Evolutionary conservation across 306 rosid genomes (phyloP).

Genomic region (Quercus agrifolia): DNA sequence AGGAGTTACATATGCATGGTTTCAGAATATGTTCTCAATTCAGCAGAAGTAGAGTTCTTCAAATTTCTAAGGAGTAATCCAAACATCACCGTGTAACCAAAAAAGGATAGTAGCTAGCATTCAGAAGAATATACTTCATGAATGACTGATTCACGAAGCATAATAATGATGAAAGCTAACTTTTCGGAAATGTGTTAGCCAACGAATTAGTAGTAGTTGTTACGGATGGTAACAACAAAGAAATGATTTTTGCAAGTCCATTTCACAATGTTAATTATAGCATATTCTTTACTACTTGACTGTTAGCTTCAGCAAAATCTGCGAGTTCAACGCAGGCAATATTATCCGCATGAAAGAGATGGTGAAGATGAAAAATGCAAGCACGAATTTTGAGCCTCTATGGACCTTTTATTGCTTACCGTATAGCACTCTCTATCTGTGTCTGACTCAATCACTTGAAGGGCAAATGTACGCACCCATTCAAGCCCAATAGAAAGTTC

Average conservation of each 20-base stretch:
- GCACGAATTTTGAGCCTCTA: slow-evolving; percentile 14
- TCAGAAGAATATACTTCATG: no score
- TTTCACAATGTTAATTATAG: background rate
- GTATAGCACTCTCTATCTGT: slow-evolving; percentile 82
- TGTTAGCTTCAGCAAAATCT: background rate
- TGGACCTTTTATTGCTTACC: slow-evolving; percentile 50
- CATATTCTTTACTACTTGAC: background rate
- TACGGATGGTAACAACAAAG: background rate
- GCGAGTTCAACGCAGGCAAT: background rate
- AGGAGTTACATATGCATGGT: background rate
- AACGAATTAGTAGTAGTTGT: no score
- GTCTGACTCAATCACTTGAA: slow-evolving; percentile 75
- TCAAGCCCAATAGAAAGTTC: slow-evolving; percentile 79
- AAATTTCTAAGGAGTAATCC: background rate
- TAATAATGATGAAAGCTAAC: no score
- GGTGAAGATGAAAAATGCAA: slow-evolving; percentile 13
- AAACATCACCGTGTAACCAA: background rate
- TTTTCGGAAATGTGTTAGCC: no score
- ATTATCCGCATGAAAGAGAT: background rate
- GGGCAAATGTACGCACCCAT: slow-evolving; percentile 88
- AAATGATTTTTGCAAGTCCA: background rate
- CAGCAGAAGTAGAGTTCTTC: background rate
- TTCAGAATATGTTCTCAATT: background rate
- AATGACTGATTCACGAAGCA: no score
- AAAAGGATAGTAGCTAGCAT: background rate